These are phyloP conservation scores for Rhizopus arrhizus DNA, from an alignment of 371 early-diverging fungal genomes.

Conservation along the genomic window DNA sequence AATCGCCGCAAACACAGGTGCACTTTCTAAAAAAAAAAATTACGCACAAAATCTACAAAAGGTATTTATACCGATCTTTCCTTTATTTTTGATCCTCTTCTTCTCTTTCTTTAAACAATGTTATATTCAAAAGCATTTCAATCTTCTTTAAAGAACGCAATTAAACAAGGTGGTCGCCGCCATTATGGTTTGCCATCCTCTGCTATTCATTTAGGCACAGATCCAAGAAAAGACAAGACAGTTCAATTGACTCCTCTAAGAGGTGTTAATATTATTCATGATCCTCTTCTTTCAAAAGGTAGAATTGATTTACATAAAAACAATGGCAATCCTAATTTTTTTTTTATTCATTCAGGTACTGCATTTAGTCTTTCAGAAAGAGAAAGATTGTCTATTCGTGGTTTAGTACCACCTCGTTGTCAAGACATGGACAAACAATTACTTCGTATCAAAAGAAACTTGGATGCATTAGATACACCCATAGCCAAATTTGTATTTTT, in stretches of 20 bases:
- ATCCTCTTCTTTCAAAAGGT: slow-evolving; percentile 63
- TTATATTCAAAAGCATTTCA: neutral
- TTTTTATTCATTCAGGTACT: slow-evolving; percentile 41
- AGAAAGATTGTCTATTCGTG: slow-evolving; percentile 69
- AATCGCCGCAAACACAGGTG: neutral
- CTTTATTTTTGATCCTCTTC: neutral
- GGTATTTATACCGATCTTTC: neutral
- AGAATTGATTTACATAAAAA: neutral
- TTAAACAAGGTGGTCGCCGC: slow-evolving; percentile 9
- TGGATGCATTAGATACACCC: slow-evolving; percentile 60
- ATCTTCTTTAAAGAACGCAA: neutral
- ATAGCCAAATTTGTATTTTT: slow-evolving; percentile 64
- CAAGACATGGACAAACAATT: slow-evolving; percentile 70
- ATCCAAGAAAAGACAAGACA: slow-evolving; percentile 61
- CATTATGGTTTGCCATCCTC: slow-evolving; percentile 26
- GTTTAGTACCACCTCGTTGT: slow-evolving; percentile 66
- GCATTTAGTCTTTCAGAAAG: slow-evolving; percentile 67
- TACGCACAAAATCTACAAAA: neutral
- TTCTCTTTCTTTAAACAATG: neutral
- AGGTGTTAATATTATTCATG: slow-evolving; percentile 65
- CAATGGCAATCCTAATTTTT: neutral
- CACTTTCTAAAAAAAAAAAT: neutral
- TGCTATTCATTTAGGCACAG: slow-evolving; percentile 37
- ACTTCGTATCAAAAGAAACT: slow-evolving; percentile 60
- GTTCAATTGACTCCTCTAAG: slow-evolving; percentile 57